Evolutionary conservation across 192 early-diverging fungal genomes (phyloP).

Genomic region (Chytriomyces confervae): DNA sequence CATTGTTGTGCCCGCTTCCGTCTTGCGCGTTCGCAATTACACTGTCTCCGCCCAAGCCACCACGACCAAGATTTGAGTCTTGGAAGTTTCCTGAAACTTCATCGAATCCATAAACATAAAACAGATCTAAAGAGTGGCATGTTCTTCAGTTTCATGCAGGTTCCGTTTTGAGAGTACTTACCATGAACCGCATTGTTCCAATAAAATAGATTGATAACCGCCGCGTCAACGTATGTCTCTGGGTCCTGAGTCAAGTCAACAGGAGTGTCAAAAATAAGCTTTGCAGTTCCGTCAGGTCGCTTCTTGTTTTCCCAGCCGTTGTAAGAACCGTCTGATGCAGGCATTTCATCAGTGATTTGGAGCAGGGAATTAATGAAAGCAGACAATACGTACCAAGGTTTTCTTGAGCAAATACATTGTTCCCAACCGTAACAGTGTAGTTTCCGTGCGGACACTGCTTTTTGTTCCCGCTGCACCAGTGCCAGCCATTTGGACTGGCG

Average conservation of each 20-base stretch:
- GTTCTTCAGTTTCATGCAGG: background rate
- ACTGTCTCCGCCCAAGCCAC: constrained; percentile 80
- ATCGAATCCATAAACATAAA: constrained; percentile 88
- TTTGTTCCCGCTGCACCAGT: constrained; percentile 46
- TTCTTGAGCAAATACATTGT: constrained; percentile 91
- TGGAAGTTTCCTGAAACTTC: constrained; percentile 96
- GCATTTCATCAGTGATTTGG: too few species aligned
- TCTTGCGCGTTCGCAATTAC: constrained; percentile 94
- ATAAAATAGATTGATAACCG: constrained; percentile 90
- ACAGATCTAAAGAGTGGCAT: constrained; percentile 60
- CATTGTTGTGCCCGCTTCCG: constrained; percentile 89
- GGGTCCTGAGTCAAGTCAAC: constrained; percentile 70
- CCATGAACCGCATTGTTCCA: constrained; percentile 93
- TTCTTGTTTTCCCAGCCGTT: constrained; percentile 76
- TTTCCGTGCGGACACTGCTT: constrained; percentile 39
- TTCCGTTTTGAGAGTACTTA: constrained; percentile 37
- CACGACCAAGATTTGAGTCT: constrained; percentile 80
- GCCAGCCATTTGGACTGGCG: constrained; percentile 78
- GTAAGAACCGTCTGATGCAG: constrained; percentile 66
- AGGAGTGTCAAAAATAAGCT: constrained; percentile 77
- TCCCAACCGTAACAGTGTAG: constrained; percentile 79
- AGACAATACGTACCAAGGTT: constrained; percentile 75
- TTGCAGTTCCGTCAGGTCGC: constrained; percentile 67
- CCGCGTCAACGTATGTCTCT: constrained; percentile 73
- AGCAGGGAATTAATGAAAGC: too few species aligned